phyloP scores from a whole-genome alignment of 805 yeast genomes.

The Schwanniomyces yamadae region DNA sequence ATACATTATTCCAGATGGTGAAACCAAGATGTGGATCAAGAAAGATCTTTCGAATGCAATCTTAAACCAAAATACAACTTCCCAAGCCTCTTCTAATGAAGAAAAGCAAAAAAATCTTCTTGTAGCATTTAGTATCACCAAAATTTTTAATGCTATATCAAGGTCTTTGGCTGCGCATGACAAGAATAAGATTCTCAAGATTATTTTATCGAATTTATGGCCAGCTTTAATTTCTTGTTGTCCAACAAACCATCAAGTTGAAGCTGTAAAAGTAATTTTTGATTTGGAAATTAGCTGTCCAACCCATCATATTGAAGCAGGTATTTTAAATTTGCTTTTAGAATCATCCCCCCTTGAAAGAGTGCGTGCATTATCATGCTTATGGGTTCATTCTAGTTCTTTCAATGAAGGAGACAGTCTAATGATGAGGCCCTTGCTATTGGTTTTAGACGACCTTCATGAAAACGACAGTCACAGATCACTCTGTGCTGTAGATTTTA shows the following conservation, averaged over 20 bases:
- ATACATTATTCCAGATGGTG: slow-evolving; percentile 17
- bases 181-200: slow-evolving; percentile 38
- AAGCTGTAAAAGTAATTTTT: slow-evolving; percentile 65
- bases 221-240: slow-evolving; percentile 45
- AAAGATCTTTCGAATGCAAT: slow-evolving; percentile 13
- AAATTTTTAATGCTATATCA: slow-evolving; percentile 37
- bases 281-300: slow-evolving; percentile 55
- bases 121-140: slow-evolving; percentile 43
- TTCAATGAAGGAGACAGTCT: slow-evolving; percentile 49
- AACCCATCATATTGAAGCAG: slow-evolving; percentile 66
- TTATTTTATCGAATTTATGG: slow-evolving; percentile 54
- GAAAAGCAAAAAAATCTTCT: slow-evolving; percentile 16
- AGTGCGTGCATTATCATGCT: slow-evolving; percentile 54
- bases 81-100: slow-evolving; percentile 4
- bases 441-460: slow-evolving; percentile 63
- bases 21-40: slow-evolving; percentile 6
- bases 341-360: slow-evolving; percentile 33
- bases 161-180: slow-evolving; percentile 29
- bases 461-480: slow-evolving; percentile 43
- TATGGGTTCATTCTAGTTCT: slow-evolving; percentile 73
- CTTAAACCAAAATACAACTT: slow-evolving; percentile 12
- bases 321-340: slow-evolving; percentile 56
- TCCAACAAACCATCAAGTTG: slow-evolving; percentile 62
- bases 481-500: slow-evolving; percentile 48
- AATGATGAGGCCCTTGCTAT: slow-evolving; percentile 60